These are phyloP conservation scores for Prunus armeniaca DNA, from an alignment of 306 rosid genomes.

Conservation along the genomic window DNA sequence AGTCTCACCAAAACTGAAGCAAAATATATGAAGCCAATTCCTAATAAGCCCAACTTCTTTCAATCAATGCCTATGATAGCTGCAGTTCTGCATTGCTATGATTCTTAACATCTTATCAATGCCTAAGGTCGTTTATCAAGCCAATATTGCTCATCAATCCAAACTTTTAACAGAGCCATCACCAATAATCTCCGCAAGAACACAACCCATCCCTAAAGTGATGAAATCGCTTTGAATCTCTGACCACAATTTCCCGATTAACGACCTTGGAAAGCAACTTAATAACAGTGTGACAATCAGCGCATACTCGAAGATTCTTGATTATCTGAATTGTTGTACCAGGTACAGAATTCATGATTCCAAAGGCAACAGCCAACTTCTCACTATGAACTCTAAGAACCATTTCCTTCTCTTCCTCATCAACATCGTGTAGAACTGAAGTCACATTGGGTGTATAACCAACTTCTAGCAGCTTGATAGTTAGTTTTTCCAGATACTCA, in stretches of 20 bases:
- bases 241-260: constrained; percentile 55
- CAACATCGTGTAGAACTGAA: constrained; percentile 70
- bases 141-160: neutral
- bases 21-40: neutral
- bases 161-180: constrained; percentile 13
- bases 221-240: constrained; percentile 79
- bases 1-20: neutral
- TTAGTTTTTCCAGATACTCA: constrained; percentile 51
- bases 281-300: constrained; percentile 64
- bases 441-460: constrained; percentile 58
- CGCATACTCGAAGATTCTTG: constrained; percentile 73
- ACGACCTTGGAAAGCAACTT: constrained; percentile 60
- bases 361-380: constrained; percentile 78
- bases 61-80: no score
- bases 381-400: constrained; percentile 76
- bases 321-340: constrained; percentile 58
- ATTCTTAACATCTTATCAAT: neutral
- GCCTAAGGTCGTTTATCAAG: neutral
- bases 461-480: constrained; percentile 54
- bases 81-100: neutral
- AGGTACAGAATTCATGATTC: constrained; percentile 60
- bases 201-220: constrained; percentile 69
- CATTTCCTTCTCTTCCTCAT: constrained; percentile 79
- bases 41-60: neutral
- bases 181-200: constrained; percentile 75